These are phyloP conservation scores for Aspergillus udagawae DNA, from an alignment of 2,329 filamentous ascomycete genomes.

Conservation along the genomic window DNA sequence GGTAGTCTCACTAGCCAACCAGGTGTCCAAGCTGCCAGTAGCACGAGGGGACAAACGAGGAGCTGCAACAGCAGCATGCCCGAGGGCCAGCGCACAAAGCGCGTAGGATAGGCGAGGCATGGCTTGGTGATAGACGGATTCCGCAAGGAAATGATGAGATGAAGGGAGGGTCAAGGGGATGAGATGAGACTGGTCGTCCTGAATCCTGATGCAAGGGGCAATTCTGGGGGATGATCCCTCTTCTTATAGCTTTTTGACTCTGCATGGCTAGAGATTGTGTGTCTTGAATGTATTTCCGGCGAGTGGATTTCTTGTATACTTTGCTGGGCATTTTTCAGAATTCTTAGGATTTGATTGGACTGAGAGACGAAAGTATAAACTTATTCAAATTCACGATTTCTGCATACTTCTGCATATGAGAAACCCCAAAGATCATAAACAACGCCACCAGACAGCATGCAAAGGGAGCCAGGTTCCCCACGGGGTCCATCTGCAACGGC, in stretches of 20 bases:
- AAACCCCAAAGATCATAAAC: not conserved
- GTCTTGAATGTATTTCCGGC: not conserved
- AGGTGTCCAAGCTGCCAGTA: constrained; percentile 17
- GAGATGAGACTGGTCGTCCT: not conserved
- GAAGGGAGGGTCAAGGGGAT: not conserved
- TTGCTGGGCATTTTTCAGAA: not conserved
- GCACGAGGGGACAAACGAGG: constrained; percentile 16
- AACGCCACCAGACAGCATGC: not conserved
- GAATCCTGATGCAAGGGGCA: not conserved
- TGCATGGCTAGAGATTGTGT: not conserved
- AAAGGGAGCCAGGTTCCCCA: not conserved
- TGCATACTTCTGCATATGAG: not conserved
- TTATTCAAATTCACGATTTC: not conserved
- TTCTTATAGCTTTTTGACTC: not conserved
- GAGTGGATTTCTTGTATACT: not conserved
- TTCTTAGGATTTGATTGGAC: not conserved
- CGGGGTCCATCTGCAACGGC: not conserved
- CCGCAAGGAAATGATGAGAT: not conserved
- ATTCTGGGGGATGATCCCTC: not conserved
- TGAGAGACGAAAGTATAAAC: too few relatives aligned
- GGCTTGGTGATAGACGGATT: not conserved
- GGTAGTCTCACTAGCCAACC: constrained; percentile 38
- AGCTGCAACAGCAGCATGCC: constrained; percentile 15
- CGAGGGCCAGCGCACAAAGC: constrained; percentile 8
- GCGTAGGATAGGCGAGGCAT: not conserved